Base-by-base conservation (phyloP, 2,329 filamentous ascomycete species). In the Escovopsis sp. region DNA sequence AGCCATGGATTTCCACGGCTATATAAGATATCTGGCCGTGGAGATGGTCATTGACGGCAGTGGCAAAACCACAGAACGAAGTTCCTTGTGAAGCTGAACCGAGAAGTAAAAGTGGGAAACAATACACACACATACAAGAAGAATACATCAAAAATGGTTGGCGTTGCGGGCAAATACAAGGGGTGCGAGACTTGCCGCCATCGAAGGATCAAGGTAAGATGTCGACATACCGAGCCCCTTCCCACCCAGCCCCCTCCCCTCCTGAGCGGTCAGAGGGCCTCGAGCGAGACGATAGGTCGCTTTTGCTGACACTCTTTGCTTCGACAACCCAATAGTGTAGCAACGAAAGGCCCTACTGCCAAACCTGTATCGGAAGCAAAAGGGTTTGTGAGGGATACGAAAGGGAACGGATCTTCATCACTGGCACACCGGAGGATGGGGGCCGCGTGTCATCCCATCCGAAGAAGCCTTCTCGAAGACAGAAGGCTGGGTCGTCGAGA, bases 131-230 rank as follows among this genome's bases (percentile, higher is more conserved):
- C 19, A 32, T 44, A 36, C 34, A 23, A 35, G 33, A 12, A 40
- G 33, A 34, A 34, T 40, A 41, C 32, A 47, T 36, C 48, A 53
- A 63, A 43, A 33, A 77, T 77, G 74, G 74, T 77, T 49, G 75
- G 75, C 42, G 74, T 79, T 45, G 68, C 73, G 33, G 75, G 75
- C 41, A 78, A 77, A 57, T 79, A 73, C 55, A 77, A 77, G 57
- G 75, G 74, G 33, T 79, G 75, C 59, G 74, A 77, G 57, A 78
- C 75, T 26, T 79, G 75, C 54, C 64, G 75, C 39, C 61, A 65
- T 26, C 63, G 75, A 41, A 67, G 76, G 55, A 75, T 78, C 47
- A 76, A 75, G 55, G 75, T 75, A 60, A 48, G 66, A 49, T 32
- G 2, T 32, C 8, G 2, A 32, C 28, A 7, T 9, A 11, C 28